phyloP scores from a whole-genome alignment of 805 yeast species.

The Millerozyma miso region DNA sequence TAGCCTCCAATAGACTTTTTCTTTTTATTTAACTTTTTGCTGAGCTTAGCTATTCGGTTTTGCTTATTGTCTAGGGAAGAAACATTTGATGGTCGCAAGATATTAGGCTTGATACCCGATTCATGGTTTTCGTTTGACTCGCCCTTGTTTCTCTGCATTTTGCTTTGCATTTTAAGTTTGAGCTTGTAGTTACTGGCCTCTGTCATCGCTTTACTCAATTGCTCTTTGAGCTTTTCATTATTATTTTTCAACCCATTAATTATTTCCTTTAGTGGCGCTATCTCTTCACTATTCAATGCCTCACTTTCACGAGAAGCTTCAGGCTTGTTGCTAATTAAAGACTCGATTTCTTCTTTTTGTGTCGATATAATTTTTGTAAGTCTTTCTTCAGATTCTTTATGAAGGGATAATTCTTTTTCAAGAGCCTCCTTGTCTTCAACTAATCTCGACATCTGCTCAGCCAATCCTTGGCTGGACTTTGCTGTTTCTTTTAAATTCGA shows the following conservation, averaged over 20 bases:
- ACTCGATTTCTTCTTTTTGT: neutral
- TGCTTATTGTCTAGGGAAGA: neutral
- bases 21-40: neutral
- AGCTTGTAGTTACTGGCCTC: neutral
- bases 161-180: neutral
- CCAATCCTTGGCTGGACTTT: neutral
- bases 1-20: neutral
- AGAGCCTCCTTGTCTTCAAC: neutral
- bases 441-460: neutral
- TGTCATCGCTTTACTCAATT: neutral
- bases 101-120: neutral
- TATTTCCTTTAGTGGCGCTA: neutral
- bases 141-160: neutral
- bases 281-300: conserved; percentile 20
- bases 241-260: conserved; percentile 7
- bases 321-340: neutral
- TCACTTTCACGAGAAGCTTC: conserved; percentile 10
- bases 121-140: neutral
- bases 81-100: neutral
- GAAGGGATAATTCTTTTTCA: neutral
- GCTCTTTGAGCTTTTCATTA: conserved; percentile 9
- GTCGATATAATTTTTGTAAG: neutral
- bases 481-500: neutral
- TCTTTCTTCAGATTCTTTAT: neutral
- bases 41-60: neutral